A percentile compares a stretch with the other conserved stretches of the same genome.
Evolutionary conservation across 192 early-diverging fungal genomes (phyloP).

Genomic region (Coemansia guatemalensis): DNA sequence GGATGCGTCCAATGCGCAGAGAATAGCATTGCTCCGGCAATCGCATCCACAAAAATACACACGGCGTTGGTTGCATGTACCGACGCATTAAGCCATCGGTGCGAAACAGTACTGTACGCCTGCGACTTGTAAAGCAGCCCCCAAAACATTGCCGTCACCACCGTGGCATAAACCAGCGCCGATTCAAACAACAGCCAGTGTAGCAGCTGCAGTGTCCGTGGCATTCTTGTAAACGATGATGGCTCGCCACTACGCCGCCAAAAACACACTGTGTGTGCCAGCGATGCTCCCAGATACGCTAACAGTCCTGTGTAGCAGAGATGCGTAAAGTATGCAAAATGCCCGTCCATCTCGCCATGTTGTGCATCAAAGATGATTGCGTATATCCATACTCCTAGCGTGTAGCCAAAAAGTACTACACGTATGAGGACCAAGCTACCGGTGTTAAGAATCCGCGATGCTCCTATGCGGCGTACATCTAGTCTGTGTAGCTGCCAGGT

Average conservation of each 20-base stretch:
- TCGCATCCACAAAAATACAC: slow-evolving; percentile 24
- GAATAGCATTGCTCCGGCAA: slow-evolving; percentile 30
- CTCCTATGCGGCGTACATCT: slow-evolving; percentile 23
- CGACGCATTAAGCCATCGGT: slow-evolving; percentile 33
- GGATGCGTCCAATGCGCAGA: slow-evolving; percentile 45
- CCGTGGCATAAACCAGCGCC: slow-evolving; percentile 27
- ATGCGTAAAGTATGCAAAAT: slow-evolving; percentile 50
- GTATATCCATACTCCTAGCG: slow-evolving; percentile 32
- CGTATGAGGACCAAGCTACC: slow-evolving; percentile 13
- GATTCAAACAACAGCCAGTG: slow-evolving; percentile 52
- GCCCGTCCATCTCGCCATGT: slow-evolving; percentile 12
- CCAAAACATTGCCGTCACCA: slow-evolving; percentile 44
- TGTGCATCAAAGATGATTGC: slow-evolving; percentile 22
- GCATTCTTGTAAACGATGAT: slow-evolving; percentile 22
- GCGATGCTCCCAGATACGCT: slow-evolving; percentile 23
- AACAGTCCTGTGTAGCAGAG: slow-evolving; percentile 45
- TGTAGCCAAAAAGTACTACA: slow-evolving; percentile 26
- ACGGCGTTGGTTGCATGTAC: slow-evolving; percentile 35
- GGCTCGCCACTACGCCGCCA: slow-evolving; percentile 5
- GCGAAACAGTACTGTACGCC: slow-evolving; percentile 4
- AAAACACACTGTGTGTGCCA: slow-evolving; percentile 18
- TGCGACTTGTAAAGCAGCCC: slow-evolving; percentile 23
- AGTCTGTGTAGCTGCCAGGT: slow-evolving; percentile 23
- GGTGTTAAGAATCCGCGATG: slow-evolving; percentile 22
- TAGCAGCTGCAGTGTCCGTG: slow-evolving; percentile 30